These are phyloP conservation scores for Globisporangium megalacanthum DNA, from an alignment of 352 stramenopile species.

Conservation along the genomic window DNA sequence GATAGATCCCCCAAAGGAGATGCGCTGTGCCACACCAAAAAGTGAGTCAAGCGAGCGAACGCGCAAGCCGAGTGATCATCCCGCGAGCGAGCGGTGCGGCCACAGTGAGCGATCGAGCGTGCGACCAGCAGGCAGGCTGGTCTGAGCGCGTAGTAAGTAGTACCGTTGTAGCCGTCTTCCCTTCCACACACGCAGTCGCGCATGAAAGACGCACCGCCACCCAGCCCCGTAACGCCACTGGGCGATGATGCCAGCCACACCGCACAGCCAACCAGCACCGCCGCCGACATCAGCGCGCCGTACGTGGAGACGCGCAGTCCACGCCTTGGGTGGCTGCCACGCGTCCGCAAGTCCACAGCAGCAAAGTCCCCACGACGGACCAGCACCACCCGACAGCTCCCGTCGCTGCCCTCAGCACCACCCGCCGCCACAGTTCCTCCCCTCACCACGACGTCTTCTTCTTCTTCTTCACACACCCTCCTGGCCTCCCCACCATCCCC, in stretches of 20 bases:
- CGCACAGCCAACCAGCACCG: neutral
- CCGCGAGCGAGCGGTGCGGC: too few relatives aligned
- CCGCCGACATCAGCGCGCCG: neutral
- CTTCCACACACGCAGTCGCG: too few relatives aligned
- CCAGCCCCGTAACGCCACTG: conserved; percentile 11
- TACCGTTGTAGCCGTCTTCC: neutral
- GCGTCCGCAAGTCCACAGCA: conserved; percentile 2
- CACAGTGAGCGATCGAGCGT: too few relatives aligned
- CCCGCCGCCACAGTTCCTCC: neutral
- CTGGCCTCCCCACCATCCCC: neutral
- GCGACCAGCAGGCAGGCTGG: too few relatives aligned
- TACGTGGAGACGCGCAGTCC: conserved; percentile 9
- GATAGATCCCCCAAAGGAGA: neutral
- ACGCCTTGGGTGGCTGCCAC: conserved; percentile 5
- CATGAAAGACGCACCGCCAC: conserved; percentile 8
- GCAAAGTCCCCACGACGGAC: neutral
- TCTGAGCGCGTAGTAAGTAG: too few relatives aligned
- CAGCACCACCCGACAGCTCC: neutral
- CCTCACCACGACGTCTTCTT: neutral
- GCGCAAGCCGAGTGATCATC: neutral
- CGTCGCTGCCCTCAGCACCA: neutral
- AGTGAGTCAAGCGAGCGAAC: too few relatives aligned
- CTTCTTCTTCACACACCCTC: neutral
- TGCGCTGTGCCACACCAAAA: too few relatives aligned
- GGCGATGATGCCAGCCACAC: conserved; percentile 2